Conservation (phyloP, 805 yeast species). For the Monosporozyma unispora region DNA sequence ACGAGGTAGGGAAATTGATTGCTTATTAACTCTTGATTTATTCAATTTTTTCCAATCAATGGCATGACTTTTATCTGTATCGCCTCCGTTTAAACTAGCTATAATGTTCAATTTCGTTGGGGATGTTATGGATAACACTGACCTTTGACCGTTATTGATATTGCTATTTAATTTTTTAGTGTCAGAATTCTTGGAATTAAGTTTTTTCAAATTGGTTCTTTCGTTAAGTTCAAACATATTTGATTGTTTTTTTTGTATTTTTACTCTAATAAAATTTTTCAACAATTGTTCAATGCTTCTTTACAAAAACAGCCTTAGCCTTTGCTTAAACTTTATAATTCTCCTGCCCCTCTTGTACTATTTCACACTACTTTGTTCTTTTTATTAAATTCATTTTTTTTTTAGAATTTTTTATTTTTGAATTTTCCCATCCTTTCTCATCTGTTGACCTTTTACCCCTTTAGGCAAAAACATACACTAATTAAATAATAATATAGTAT, state of each 20-base stretch:
- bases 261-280: background rate
- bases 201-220: constrained; percentile 6
- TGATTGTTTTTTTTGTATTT: background rate
- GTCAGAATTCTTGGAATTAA: background rate
- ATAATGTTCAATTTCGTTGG: constrained; percentile 41
- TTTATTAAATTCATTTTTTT: background rate
- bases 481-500: background rate
- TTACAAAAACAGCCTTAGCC: too few species aligned
- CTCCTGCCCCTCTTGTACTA: background rate
- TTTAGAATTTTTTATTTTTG: background rate
- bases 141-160: constrained; percentile 21
- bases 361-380: background rate
- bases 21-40: constrained; percentile 12
- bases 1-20: constrained; percentile 18
- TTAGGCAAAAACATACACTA: constrained; percentile 7
- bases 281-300: too few species aligned
- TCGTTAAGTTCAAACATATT: constrained; percentile 7
- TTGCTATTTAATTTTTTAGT: background rate
- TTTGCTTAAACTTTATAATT: background rate
- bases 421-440: background rate
- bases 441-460: constrained; percentile 16
- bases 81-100: constrained; percentile 13
- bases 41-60: constrained; percentile 26
- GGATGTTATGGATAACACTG: constrained; percentile 35
- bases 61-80: constrained; percentile 11